phyloP scores from a whole-genome alignment of 73 alveolate genomes.

The Paramecium sonneborni region DNA sequence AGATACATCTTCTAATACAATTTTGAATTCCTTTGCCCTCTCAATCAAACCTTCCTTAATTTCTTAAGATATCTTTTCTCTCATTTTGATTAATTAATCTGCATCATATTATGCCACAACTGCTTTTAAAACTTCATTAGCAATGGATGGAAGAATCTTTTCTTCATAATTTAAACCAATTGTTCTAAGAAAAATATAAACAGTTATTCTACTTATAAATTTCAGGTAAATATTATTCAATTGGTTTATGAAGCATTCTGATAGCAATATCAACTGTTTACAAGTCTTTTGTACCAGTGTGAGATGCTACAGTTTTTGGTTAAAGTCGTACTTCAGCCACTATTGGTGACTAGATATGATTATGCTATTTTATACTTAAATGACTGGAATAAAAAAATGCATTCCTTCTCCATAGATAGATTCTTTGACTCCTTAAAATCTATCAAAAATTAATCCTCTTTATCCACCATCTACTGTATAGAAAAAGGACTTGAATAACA shows the following conservation, averaged over 20 bases:
- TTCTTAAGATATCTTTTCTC: constrained; percentile 90
- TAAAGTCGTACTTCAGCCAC: constrained; percentile 79
- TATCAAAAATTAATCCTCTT: constrained; percentile 83
- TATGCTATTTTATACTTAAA: constrained; percentile 48
- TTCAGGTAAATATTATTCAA: constrained; percentile 72
- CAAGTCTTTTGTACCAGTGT: constrained; percentile 88
- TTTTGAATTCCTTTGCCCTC: constrained; percentile 86
- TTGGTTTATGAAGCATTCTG: constrained; percentile 82
- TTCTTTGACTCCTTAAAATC: constrained; percentile 75
- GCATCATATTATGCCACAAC: constrained; percentile 89
- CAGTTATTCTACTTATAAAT: constrained; percentile 69
- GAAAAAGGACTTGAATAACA: constrained; percentile 51
- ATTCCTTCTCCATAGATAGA: constrained; percentile 85
- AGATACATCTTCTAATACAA: constrained; percentile 87
- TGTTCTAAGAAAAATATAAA: not conserved
- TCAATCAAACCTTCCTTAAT: constrained; percentile 74
- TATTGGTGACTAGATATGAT: constrained; percentile 69
- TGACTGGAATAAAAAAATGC: constrained; percentile 81
- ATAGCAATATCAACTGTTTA: constrained; percentile 82
- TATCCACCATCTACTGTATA: constrained; percentile 92
- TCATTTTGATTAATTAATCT: constrained; percentile 80
- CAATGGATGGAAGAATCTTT: constrained; percentile 84
- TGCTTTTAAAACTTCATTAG: constrained; percentile 82
- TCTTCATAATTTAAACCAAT: constrained; percentile 85
- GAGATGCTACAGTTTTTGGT: constrained; percentile 77